phyloP scores from a whole-genome alignment of 768 basidiomycete genomes.

The Ephemerocybe angulata region DNA sequence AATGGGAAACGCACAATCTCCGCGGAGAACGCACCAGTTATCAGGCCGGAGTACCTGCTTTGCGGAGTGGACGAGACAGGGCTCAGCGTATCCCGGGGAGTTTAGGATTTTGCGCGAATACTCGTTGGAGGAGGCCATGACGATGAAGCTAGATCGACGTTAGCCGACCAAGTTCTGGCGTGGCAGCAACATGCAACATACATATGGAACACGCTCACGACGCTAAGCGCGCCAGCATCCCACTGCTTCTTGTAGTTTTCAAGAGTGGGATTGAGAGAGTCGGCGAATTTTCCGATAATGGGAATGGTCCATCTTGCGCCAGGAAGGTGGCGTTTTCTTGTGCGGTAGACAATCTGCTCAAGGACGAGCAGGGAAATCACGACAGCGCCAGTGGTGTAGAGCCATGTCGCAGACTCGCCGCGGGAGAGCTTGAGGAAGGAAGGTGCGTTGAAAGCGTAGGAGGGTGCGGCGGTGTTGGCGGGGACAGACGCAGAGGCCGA shows the following conservation, averaged over 20 bases:
- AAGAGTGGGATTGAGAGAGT: conserved; percentile 88
- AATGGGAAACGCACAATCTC: background rate
- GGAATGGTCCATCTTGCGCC: conserved; percentile 93
- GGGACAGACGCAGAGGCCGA: conserved; percentile 40
- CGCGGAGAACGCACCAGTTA: conserved; percentile 62
- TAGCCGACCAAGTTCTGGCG: background rate
- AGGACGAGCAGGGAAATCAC: conserved; percentile 72
- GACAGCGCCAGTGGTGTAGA: conserved; percentile 67
- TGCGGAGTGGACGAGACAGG: conserved; percentile 89
- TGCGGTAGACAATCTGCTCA: conserved; percentile 86
- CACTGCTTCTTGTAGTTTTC: conserved; percentile 91
- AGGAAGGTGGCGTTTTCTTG: conserved; percentile 85
- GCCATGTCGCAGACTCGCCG: conserved; percentile 44
- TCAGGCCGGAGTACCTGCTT: conserved; percentile 81
- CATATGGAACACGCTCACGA: conserved; percentile 98
- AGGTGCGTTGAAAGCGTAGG: conserved; percentile 44
- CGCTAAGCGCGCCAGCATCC: conserved; percentile 84
- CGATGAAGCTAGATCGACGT: conserved; percentile 74
- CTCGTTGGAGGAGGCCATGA: conserved; percentile 94
- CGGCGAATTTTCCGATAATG: conserved; percentile 94
- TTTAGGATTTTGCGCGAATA: conserved; percentile 94
- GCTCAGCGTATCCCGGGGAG: conserved; percentile 88
- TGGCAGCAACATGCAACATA: conserved; percentile 32
- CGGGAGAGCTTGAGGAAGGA: conserved; percentile 39
- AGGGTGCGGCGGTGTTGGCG: conserved; percentile 39